Conservation (phyloP, 768 basidiomycete species). For the Dioszegia hungarica region DNA sequence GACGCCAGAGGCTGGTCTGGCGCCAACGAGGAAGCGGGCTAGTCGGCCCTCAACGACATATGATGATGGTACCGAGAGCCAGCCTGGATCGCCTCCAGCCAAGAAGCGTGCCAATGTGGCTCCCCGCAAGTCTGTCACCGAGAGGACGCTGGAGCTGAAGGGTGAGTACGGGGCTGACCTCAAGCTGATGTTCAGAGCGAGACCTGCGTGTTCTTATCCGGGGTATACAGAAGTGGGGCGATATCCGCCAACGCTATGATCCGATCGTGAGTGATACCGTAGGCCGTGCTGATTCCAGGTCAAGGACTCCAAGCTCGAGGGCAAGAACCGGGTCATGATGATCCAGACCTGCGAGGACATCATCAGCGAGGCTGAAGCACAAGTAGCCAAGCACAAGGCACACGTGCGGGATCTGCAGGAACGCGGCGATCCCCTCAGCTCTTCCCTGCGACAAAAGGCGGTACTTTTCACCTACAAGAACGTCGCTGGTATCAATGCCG, state of each 20-base stretch:
- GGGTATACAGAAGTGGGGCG: constrained; percentile 95
- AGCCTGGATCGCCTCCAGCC: constrained; percentile 58
- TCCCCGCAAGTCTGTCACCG: constrained; percentile 81
- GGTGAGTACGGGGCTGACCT: constrained; percentile 26
- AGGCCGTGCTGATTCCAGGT: constrained; percentile 56
- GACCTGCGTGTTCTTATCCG: constrained; percentile 92
- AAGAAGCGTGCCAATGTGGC: constrained; percentile 55
- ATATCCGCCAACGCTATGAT: constrained; percentile 90
- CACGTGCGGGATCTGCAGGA: constrained; percentile 70
- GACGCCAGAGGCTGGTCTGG: constrained; percentile 74
- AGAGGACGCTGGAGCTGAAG: constrained; percentile 94
- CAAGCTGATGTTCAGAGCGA: constrained; percentile 59
- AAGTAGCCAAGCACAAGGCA: constrained; percentile 76
- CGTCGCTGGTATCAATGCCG: constrained; percentile 92
- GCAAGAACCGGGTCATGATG: constrained; percentile 91
- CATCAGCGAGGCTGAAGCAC: constrained; percentile 73
- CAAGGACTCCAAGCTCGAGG: constrained; percentile 77
- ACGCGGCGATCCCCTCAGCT: constrained; percentile 80
- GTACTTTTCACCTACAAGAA: constrained; percentile 85
- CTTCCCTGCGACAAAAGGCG: constrained; percentile 94
- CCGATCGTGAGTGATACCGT: constrained; percentile 65
- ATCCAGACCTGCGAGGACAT: constrained; percentile 88
- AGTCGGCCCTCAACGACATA: constrained; percentile 60
- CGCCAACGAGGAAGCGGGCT: constrained; percentile 68
- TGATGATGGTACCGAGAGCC: constrained; percentile 55